Evolutionary conservation across 331 rosid species (phyloP), one percentile per base, ranked within the genome.

Genomic region (Cydonia oblonga): DNA sequence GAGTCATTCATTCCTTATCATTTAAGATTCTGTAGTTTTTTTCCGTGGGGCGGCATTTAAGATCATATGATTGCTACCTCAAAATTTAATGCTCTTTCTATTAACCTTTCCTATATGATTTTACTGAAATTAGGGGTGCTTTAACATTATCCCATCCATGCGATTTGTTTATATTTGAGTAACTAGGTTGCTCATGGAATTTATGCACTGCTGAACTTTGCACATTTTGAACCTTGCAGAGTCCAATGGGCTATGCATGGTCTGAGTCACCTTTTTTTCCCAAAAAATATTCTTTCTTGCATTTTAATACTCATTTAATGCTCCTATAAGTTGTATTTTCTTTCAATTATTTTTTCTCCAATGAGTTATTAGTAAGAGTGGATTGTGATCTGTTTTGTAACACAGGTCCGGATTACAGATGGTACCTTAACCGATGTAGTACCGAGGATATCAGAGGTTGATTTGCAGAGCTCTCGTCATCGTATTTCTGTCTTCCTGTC

Each of bases 401-500:
- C 72, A 75, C 82, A 91, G 97, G 96, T 84, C 33, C 91, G 88
- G 69, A 73, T 88, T 81, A 79, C 86, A 35, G 98, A 91, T 78
- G 85, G 86, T 60, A 53, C 86, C 57, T 78, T 79, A 78, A 77
- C 88, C 32, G 90, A 87, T 75, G 87, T 81, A 56, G 74, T 86
- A 75, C 92, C 84, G 1, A 91, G 90, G 67, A 80, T 90, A 74
- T 86, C 90, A 20, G 99, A 91, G 75, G 84, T 75, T 79, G 96
- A 88, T 78, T 66, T 88, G 78, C 96, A 85, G 86, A 84, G 88
- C 75, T 89, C 99, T 18, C 87, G 89, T 61, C 96, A 87, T 72
- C 89, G 90, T 42, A 81, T 95, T 62, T 85, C 96, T 83, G 82
- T 75, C 35, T 91, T 91, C 85, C 80, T 95, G 89, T 91, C 93